Conservation (phyloP, 2,329 filamentous ascomycete species). For the Acarospora socialis region DNA sequence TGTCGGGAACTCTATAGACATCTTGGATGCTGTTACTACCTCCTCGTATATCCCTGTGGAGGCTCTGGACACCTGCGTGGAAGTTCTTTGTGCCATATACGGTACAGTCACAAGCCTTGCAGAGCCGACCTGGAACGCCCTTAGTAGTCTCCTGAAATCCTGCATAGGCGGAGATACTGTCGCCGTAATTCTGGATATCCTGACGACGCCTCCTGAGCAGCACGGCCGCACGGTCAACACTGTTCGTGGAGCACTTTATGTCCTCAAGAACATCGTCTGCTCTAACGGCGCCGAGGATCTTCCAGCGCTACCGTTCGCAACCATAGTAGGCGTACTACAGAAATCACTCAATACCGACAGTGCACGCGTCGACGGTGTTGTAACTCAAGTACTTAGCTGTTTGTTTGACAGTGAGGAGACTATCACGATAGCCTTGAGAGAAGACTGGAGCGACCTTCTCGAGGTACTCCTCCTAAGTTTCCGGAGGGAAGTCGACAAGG, state of each 20-base stretch:
- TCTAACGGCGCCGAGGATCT: conserved; percentile 26
- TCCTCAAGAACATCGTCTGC: conserved; percentile 27
- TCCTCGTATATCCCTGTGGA: conserved; percentile 53
- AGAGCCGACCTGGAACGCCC: conserved; percentile 53
- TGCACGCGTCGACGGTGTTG: conserved; percentile 25
- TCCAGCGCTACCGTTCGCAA: conserved; percentile 24
- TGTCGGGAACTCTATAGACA: conserved; percentile 49
- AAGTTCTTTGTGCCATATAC: conserved; percentile 59
- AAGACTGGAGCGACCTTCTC: too few relatives aligned
- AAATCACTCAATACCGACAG: conserved; percentile 24
- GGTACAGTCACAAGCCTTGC: conserved; percentile 47
- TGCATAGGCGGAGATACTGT: conserved; percentile 59
- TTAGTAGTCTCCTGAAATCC: conserved; percentile 57
- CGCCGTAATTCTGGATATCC: conserved; percentile 23
- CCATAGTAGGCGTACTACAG: conserved; percentile 23
- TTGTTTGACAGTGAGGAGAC: conserved; percentile 26
- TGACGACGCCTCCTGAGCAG: conserved; percentile 21
- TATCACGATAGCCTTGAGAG: too few relatives aligned
- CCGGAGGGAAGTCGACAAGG: too few relatives aligned
- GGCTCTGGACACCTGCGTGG: conserved; percentile 51
- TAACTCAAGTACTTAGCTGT: conserved; percentile 27
- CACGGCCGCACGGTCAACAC: conserved; percentile 26
- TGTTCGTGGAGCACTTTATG: conserved; percentile 26
- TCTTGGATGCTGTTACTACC: conserved; percentile 57
- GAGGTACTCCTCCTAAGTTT: too few relatives aligned